phyloP scores from a whole-genome alignment of 129 eudicot genomes.

The Dittrichia graveolens region DNA sequence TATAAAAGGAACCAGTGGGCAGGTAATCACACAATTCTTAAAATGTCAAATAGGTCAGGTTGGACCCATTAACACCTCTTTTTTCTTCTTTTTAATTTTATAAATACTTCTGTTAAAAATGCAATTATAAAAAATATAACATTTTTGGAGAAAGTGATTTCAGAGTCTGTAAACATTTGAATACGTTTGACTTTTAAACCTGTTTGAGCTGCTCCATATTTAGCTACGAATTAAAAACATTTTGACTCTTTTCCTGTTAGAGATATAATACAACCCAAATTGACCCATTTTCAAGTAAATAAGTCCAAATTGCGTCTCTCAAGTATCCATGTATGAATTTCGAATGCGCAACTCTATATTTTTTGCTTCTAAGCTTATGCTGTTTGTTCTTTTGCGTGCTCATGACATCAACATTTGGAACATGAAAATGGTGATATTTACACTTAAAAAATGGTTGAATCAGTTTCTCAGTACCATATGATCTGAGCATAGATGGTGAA shows the following conservation, averaged over 20 bases:
- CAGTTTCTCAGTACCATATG: conserved; percentile 94
- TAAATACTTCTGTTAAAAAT: background rate
- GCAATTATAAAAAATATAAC: background rate
- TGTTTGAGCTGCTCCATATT: background rate
- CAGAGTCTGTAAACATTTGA: background rate
- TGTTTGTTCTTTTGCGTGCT: conserved; percentile 20
- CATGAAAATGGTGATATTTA: conserved; percentile 9
- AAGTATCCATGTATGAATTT: background rate
- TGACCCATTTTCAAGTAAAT: background rate
- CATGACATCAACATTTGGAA: background rate
- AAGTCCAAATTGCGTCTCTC: background rate
- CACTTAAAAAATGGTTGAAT: background rate
- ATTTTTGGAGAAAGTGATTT: background rate
- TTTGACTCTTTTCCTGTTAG: no score
- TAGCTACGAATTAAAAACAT: background rate
- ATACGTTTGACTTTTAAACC: background rate
- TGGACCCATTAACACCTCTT: background rate
- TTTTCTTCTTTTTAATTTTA: background rate
- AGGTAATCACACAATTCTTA: background rate
- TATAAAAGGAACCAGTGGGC: background rate
- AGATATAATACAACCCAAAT: no score
- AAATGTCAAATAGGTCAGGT: background rate
- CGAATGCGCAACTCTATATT: background rate
- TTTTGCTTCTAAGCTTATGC: background rate
- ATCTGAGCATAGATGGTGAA: conserved; percentile 75